Evolutionary conservation across 2,329 filamentous ascomycete species (phyloP).

Genomic region (Colletotrichum sp.): DNA sequence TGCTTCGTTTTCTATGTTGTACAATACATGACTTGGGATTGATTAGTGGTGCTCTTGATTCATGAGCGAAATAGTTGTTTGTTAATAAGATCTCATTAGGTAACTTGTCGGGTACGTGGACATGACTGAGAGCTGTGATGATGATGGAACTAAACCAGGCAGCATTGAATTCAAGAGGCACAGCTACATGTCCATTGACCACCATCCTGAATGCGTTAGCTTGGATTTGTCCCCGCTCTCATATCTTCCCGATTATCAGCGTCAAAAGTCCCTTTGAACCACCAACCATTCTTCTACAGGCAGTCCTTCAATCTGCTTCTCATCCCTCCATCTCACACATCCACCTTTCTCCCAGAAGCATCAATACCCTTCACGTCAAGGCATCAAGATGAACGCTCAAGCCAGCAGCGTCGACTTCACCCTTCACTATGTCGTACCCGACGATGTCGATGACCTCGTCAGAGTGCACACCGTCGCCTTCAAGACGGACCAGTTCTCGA

Average conservation of each 20-base stretch:
- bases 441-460: neutral
- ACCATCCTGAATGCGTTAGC: neutral
- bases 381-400: neutral
- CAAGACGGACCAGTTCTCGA: conserved; percentile 2
- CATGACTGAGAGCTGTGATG: neutral
- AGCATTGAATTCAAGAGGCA: neutral
- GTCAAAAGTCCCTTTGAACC: neutral
- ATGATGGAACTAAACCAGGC: neutral
- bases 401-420: neutral
- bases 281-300: neutral
- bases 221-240: neutral
- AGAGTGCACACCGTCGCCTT: neutral
- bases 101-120: neutral
- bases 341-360: neutral
- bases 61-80: neutral
- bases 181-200: neutral
- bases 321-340: neutral
- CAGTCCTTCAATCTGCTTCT: neutral
- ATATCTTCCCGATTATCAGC: neutral
- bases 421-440: neutral
- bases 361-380: neutral
- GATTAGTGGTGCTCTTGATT: neutral
- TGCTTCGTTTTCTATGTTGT: neutral
- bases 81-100: neutral
- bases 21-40: neutral